Conservation (phyloP, 2,329 filamentous ascomycete species). For the Colletotrichum liriopes region DNA sequence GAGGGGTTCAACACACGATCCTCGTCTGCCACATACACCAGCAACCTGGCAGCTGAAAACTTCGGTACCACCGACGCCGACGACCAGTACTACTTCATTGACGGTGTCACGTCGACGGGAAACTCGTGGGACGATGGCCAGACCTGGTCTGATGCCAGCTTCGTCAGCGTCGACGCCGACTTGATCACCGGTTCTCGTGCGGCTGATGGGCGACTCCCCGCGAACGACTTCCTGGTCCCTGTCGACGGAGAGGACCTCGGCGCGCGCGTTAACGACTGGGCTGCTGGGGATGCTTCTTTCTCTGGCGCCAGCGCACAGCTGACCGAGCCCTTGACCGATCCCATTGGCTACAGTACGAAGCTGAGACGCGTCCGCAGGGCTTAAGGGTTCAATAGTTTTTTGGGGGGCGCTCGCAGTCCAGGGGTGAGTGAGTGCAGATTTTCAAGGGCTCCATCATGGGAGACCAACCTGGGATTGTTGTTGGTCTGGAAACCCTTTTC, state of each 20-base stretch:
- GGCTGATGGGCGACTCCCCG: conserved; percentile 11
- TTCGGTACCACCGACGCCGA: conserved; percentile 16
- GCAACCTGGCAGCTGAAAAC: conserved; percentile 31
- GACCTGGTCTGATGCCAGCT: conserved; percentile 7
- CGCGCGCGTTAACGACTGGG: conserved; percentile 1
- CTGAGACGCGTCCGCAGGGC: neutral
- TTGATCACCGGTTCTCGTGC: neutral
- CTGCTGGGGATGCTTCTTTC: neutral
- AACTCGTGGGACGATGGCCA: conserved; percentile 28
- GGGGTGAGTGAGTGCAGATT: neutral
- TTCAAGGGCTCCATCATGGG: neutral
- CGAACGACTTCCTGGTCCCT: conserved; percentile 7
- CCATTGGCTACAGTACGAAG: conserved; percentile 1
- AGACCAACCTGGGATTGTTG: neutral
- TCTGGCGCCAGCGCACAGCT: neutral
- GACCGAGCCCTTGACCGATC: no score
- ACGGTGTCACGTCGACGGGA: conserved; percentile 1
- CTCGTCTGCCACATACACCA: conserved; percentile 21
- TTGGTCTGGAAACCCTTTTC: neutral
- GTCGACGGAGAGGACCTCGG: conserved; percentile 6
- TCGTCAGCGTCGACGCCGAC: neutral
- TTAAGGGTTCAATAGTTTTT: neutral
- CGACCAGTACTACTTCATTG: conserved; percentile 15
- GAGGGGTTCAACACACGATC: conserved; percentile 57
- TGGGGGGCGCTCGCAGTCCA: neutral